Conservation (phyloP, 2,329 filamentous ascomycete genomes). For the Alternaria sp. region DNA sequence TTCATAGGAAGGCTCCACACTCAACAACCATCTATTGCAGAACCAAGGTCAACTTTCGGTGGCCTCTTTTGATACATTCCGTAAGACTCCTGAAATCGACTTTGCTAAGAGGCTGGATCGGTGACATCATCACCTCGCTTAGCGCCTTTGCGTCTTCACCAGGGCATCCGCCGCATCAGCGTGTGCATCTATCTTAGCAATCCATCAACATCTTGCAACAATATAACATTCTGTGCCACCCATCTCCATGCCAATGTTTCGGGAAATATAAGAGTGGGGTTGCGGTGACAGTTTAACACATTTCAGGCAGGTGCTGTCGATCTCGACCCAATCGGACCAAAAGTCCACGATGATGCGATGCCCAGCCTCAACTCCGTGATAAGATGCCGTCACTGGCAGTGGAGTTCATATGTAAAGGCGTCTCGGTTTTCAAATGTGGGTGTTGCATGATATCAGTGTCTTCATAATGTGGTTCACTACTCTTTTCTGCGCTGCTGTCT, state of each 20-base stretch:
- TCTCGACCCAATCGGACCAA: constrained; percentile 5
- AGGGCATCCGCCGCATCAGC: neutral
- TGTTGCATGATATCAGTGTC: neutral
- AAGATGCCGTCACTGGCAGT: neutral
- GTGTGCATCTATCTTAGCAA: neutral
- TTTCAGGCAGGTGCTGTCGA: constrained; percentile 17
- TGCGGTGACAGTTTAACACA: neutral
- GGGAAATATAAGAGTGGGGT: neutral
- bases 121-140: neutral
- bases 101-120: neutral
- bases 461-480: constrained; percentile 18
- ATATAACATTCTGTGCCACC: neutral
- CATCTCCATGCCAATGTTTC: neutral
- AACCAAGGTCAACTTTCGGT: too few relatives aligned
- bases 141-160: neutral
- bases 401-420: neutral
- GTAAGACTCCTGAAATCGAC: too few relatives aligned
- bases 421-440: too few relatives aligned
- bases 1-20: too few relatives aligned
- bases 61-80: too few relatives aligned
- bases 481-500: constrained; percentile 9
- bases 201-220: neutral
- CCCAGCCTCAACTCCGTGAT: constrained; percentile 7
- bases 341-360: constrained; percentile 15
- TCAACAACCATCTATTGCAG: too few relatives aligned